Evolutionary conservation across 2,329 filamentous ascomycete genomes (phyloP).

Genomic region (Allantophomopsis cytisporea): DNA sequence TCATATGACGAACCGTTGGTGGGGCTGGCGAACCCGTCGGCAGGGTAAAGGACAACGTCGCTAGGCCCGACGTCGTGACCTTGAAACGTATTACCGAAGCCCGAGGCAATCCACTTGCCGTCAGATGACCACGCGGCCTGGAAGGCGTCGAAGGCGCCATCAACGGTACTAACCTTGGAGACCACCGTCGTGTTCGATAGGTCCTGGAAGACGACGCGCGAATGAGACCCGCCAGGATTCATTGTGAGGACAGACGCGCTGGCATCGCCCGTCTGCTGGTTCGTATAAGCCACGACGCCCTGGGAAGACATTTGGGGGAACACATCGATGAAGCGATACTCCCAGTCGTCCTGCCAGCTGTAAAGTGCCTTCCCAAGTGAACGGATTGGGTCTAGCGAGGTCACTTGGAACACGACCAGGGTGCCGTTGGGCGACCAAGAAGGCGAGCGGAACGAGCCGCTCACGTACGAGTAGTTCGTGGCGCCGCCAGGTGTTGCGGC

Average conservation of each 20-base stretch:
- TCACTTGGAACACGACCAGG: constrained; percentile 11
- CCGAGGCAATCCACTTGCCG: constrained; percentile 22
- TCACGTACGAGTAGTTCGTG: constrained; percentile 1
- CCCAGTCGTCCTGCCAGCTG: constrained; percentile 24
- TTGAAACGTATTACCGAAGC: constrained; percentile 19
- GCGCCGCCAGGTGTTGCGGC: background rate
- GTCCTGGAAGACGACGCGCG: constrained; percentile 15
- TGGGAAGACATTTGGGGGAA: constrained; percentile 19
- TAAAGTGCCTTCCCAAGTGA: constrained; percentile 22
- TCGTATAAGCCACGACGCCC: constrained; percentile 18
- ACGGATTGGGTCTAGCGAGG: constrained; percentile 13
- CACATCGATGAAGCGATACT: constrained; percentile 28
- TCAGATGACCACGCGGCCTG: constrained; percentile 25
- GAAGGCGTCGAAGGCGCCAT: constrained; percentile 23
- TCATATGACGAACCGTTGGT: no score
- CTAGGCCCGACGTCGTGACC: constrained; percentile 2
- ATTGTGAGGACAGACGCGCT: constrained; percentile 18
- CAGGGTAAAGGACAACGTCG: no score
- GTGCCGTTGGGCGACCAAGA: constrained; percentile 10
- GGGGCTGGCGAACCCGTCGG: no score
- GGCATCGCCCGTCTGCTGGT: constrained; percentile 26
- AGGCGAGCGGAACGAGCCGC: constrained; percentile 7
- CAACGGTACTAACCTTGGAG: constrained; percentile 4
- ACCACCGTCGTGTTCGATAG: constrained; percentile 8
- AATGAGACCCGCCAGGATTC: constrained; percentile 15